Evolutionary conservation across 768 basidiomycete species (phyloP), one percentile per base, ranked within the genome.

Genomic region (Favolaschia claudopus): DNA sequence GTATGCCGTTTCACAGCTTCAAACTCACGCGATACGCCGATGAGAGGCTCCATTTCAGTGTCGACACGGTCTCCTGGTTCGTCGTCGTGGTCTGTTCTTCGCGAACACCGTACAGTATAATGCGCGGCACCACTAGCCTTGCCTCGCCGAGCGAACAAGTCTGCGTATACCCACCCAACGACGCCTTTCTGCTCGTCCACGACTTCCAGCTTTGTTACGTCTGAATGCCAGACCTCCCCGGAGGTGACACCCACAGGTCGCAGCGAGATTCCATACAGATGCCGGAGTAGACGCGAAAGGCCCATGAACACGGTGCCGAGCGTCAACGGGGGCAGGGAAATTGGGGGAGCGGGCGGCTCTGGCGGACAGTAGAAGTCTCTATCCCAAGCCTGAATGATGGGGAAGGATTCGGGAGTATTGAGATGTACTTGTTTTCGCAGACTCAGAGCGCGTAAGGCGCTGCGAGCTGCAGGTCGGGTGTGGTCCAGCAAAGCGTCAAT

Each of bases 61-160:
- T 67, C 42, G 9, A 63, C 73, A 9, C 87, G 75, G 71, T 99
- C 96, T 0, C 85, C 84, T 0, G 67, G 71, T 53, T 85, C 82
- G 71, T 98, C 93, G 64, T 99, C 97, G 58, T 97, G 88, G 65
- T 99, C 97, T 2, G 92, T 89, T 42, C 97, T 78, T 44, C 97
- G 78, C 4, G 95, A 96, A 75, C 97, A 99, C 4, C 95, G 86
- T 24, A 99, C 95, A 7, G 97, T 99, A 73, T 98, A 99, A 74
- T 99, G 97, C 1, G 97, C 97, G 0, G 97, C 95, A 4, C 95
- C 94, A 43, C 87, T 85, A 5, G 92, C 85, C 74, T 99, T 99
- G 12, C 93, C 93, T 28, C 80, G 77, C 38, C 97, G 80, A 1
- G 87, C 83, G 72, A 95, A 97, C 19, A 99, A 79, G 73, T 99